phyloP scores from a whole-genome alignment of 139 green algal species.

The Picochlorum sp. region DNA sequence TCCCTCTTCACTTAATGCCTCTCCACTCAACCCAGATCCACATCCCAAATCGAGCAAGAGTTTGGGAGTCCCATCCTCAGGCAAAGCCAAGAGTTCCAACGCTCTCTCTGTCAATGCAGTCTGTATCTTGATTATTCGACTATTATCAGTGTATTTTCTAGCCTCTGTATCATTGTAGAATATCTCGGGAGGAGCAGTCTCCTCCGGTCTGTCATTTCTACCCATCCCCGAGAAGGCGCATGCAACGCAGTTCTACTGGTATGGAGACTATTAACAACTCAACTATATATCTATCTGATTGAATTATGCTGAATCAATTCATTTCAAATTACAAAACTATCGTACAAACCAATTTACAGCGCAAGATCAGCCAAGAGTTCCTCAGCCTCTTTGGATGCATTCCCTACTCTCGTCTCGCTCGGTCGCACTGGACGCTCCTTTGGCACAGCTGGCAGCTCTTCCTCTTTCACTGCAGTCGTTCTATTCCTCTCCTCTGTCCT shows the following conservation, averaged over 20 bases:
- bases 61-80: slow-evolving; percentile 61
- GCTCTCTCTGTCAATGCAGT: slow-evolving; percentile 71
- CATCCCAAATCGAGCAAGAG: slow-evolving; percentile 87
- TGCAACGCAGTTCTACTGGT: not conserved
- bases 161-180: slow-evolving; percentile 95
- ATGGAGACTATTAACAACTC: not conserved
- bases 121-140: slow-evolving; percentile 78
- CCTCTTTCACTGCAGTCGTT: not conserved
- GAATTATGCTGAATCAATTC: not conserved
- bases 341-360: no score
- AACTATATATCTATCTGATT: not conserved
- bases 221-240: slow-evolving; percentile 36
- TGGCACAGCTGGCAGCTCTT: not conserved
- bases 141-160: slow-evolving; percentile 91
- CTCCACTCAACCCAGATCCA: slow-evolving; percentile 82
- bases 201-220: slow-evolving; percentile 76
- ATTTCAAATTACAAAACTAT: slow-evolving; percentile 3
- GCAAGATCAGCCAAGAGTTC: no score
- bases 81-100: slow-evolving; percentile 89
- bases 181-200: slow-evolving; percentile 78
- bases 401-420: no score
- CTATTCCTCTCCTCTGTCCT: not conserved
- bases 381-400: no score
- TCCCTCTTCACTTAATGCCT: slow-evolving; percentile 48
- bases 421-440: no score